A percentile compares a stretch with the other conserved stretches of the same genome.
phyloP scores from a whole-genome alignment of 2,329 filamentous ascomycete genomes.

The Coleophoma cylindrospora region DNA sequence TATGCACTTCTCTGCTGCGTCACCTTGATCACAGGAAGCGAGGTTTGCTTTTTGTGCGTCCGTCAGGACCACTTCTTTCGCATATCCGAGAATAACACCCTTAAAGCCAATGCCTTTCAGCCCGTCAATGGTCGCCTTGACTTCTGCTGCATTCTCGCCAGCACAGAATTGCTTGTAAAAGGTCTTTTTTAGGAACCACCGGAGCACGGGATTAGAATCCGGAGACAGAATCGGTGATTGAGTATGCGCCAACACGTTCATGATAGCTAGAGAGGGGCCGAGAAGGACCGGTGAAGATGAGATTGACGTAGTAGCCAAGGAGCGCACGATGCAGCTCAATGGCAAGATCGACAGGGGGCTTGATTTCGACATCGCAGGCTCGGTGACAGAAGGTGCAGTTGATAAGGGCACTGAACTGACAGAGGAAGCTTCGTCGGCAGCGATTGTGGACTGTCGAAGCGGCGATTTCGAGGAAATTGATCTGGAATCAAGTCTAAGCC shows the following conservation, averaged over 20 bases:
- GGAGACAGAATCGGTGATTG: slow-evolving; percentile 63
- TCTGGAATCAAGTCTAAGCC: slow-evolving; percentile 6
- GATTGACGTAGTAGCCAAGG: slow-evolving; percentile 62
- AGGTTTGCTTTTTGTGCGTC: slow-evolving; percentile 45
- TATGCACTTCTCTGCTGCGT: slow-evolving; percentile 43
- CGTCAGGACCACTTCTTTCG: slow-evolving; percentile 70
- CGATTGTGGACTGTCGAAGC: slow-evolving; percentile 14
- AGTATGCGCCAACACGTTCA: slow-evolving; percentile 66
- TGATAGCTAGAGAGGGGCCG: slow-evolving; percentile 61
- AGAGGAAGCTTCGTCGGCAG: slow-evolving; percentile 8
- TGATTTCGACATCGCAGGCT: slow-evolving; percentile 14
- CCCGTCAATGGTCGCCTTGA: slow-evolving; percentile 56
- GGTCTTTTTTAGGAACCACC: slow-evolving; percentile 68
- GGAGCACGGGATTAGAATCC: slow-evolving; percentile 68
- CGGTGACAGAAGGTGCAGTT: slow-evolving; percentile 2
- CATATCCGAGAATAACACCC: slow-evolving; percentile 82
- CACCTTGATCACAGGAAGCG: slow-evolving; percentile 36
- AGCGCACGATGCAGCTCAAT: slow-evolving; percentile 61
- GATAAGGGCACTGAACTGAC: slow-evolving; percentile 7
- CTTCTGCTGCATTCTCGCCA: slow-evolving; percentile 67
- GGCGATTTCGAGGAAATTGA: slow-evolving; percentile 17
- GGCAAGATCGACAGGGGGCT: slow-evolving; percentile 61
- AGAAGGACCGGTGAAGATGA: slow-evolving; percentile 69
- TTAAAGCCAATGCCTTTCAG: slow-evolving; percentile 73
- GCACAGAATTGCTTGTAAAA: slow-evolving; percentile 93